Conservation (phyloP, 1,284 basidiomycete genomes). For the Cutaneotrichosporon curvatum region DNA sequence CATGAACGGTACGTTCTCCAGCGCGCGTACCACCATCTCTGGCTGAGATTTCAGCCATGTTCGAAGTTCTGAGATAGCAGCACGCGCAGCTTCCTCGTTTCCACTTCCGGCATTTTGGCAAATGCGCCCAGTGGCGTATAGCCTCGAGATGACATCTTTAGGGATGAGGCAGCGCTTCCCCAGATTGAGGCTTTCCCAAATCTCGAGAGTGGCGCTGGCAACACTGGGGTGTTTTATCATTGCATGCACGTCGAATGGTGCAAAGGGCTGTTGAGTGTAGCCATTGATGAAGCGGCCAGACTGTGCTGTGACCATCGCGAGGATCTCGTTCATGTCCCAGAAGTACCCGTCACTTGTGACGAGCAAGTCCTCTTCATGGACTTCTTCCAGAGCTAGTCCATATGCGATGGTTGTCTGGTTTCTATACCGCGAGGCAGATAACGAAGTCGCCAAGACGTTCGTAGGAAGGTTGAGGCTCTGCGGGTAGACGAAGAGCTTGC, state of each 20-base stretch:
- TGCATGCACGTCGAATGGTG: slow-evolving; percentile 1
- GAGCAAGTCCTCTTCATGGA: slow-evolving; percentile 6
- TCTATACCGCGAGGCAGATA: too few relatives aligned
- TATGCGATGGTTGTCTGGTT: slow-evolving; percentile 10
- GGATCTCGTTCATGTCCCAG: slow-evolving; percentile 13
- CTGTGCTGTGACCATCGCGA: slow-evolving; percentile 3
- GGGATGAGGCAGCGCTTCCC: neutral
- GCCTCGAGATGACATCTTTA: neutral
- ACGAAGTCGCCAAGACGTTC: too few relatives aligned
- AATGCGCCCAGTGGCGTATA: neutral
- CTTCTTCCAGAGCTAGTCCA: slow-evolving; percentile 2
- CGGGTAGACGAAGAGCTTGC: slow-evolving; percentile 11
- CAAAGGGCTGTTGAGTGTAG: slow-evolving; percentile 10
- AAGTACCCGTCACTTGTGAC: slow-evolving; percentile 11
- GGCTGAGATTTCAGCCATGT: neutral
- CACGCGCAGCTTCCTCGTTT: neutral
- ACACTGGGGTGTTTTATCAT: slow-evolving; percentile 7
- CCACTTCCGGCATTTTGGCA: neutral
- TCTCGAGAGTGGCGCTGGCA: neutral
- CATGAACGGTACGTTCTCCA: slow-evolving; percentile 3
- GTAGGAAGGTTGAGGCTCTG: neutral
- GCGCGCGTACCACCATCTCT: neutral
- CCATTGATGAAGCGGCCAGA: slow-evolving; percentile 10
- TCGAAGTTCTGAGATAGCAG: slow-evolving; percentile 2
- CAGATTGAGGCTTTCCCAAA: slow-evolving; percentile 1